Evolutionary conservation across 179 eudicot genomes (phyloP), one percentile per base, ranked within the genome.

Genomic region (Gypsophila paniculata): DNA sequence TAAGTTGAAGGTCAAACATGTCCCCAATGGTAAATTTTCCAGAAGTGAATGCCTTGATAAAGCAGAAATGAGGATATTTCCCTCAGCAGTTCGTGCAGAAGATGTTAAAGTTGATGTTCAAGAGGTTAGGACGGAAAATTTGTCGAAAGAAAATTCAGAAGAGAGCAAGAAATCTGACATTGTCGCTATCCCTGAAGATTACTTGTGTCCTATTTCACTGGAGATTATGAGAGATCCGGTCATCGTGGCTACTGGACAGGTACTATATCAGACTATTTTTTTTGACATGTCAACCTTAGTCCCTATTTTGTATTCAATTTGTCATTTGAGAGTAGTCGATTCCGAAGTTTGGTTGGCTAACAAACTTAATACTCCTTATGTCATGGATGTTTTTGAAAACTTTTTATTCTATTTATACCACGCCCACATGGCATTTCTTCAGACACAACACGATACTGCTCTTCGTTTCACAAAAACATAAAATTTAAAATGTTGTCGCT

Each of bases 221-320:
- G 96, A 90, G 70, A 79, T 90, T 34, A 88, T 90, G 89, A 85
- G 90, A 71, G 96, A 90, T 79, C 96, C 96, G 49, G 93, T 88
- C 54, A 84, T 88, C 79, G 93, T 88, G 34, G 81, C 96, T 21
- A 88, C 96, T 18, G 96, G 96, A 71, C 96, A 90, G 93, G 96
- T 90, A 83, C 18, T 64, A 25, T 9, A 29, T 61, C 65, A 12
- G 11, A 61, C 9, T 15, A 0, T 61, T n/a, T 25, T 29, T 26
- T 13, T 7, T 29, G 34, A 4, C 2, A 25, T 15, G 25, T 49
- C 46, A 51, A 29, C 23, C 4, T 13, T 14, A 4, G 5, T 65
- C 2, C 46, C 46, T 42, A 29, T 4, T 6, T 6, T 9, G 6
- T 6, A 42, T 42, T 42, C 1, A 9, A 42, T 42, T 42, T 8